Percentiles rank a stretch among this genome's conserved stretches.
Conservation (phyloP, 345 rosid species). For the Clausena lansium region DNA sequence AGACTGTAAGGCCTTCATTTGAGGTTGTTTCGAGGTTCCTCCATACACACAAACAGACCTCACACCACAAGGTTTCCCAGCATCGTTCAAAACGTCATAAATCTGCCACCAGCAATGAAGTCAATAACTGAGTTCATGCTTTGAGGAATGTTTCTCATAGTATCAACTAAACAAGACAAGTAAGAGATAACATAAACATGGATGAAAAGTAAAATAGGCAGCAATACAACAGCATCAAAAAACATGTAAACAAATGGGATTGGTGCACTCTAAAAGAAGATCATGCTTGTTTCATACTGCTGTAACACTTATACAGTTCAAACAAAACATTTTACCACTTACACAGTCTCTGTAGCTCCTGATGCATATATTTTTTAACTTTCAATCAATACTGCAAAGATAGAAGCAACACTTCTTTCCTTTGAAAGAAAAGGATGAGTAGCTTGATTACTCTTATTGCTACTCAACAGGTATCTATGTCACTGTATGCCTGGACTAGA, state of each 20-base stretch:
- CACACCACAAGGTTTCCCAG: constrained; percentile 75
- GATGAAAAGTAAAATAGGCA: neutral
- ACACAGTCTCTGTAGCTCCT: neutral
- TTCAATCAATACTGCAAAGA: neutral
- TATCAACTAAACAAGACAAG: neutral
- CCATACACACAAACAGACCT: constrained; percentile 82
- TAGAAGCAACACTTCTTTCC: neutral
- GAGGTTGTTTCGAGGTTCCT: constrained; percentile 87
- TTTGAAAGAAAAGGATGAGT: neutral
- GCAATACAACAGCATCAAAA: neutral
- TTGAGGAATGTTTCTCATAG: neutral
- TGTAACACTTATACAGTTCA: neutral
- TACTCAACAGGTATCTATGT: neutral
- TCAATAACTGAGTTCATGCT: neutral
- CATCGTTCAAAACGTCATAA: constrained; percentile 68
- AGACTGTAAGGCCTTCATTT: constrained; percentile 61
- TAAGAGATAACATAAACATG: neutral
- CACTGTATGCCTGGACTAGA: neutral
- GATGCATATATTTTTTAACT: neutral
- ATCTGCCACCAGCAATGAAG: constrained; percentile 48
- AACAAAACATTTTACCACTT: neutral
- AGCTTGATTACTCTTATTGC: neutral
- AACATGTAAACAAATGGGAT: neutral
- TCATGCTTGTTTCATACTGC: neutral
- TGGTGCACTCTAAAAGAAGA: neutral